These are phyloP conservation scores for Leccinum pellstonianum DNA, from an alignment of 768 basidiomycete genomes.

Conservation along the genomic window DNA sequence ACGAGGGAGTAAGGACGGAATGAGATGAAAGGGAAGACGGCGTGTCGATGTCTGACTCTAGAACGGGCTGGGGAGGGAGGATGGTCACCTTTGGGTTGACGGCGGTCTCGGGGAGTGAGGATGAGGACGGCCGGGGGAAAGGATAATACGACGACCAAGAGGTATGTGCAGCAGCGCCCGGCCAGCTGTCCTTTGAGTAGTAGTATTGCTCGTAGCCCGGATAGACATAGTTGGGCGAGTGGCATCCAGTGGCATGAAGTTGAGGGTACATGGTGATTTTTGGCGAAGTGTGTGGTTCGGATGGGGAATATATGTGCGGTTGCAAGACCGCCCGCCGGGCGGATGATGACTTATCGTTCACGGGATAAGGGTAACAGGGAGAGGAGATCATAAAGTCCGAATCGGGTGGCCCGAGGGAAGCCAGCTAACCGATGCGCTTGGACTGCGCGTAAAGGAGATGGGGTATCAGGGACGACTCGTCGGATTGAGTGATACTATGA, in stretches of 20 bases:
- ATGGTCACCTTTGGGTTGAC: constrained; percentile 32
- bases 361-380: constrained; percentile 29
- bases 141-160: constrained; percentile 23
- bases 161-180: constrained; percentile 4
- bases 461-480: constrained; percentile 29
- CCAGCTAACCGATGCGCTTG: constrained; percentile 19
- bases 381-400: constrained; percentile 33
- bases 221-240: constrained; percentile 23
- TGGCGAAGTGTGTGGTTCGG: constrained; percentile 23
- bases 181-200: constrained; percentile 21
- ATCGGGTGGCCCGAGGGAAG: constrained; percentile 22
- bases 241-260: constrained; percentile 18
- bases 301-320: constrained; percentile 34
- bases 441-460: constrained; percentile 16
- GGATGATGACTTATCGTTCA: constrained; percentile 24
- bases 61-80: constrained; percentile 21
- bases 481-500: constrained; percentile 17
- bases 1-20: constrained; percentile 32
- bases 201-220: constrained; percentile 25
- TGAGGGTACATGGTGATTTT: constrained; percentile 31
- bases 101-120: constrained; percentile 14
- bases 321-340: constrained; percentile 19
- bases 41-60: constrained; percentile 29
- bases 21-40: constrained; percentile 34
- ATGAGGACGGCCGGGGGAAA: constrained; percentile 18